Percentiles rank a stretch among this genome's conserved stretches.
These are phyloP conservation scores for Agaricales sp. DNA, from an alignment of 1,284 basidiomycete species.

Conservation along the genomic window DNA sequence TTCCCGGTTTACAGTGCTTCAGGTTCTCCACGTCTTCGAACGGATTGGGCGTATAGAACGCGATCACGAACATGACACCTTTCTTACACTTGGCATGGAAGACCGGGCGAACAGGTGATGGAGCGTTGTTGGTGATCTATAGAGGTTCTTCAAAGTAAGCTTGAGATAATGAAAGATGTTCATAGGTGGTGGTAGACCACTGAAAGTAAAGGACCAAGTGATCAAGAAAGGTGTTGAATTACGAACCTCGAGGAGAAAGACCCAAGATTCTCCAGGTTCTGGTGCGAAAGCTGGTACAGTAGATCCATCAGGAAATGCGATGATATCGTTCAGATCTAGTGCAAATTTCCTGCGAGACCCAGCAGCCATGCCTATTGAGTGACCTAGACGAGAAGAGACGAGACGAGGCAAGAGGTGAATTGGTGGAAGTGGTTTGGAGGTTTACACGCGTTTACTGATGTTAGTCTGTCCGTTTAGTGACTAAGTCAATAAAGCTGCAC, in stretches of 20 bases:
- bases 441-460: too few species aligned
- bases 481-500: too few species aligned
- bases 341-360: too few species aligned
- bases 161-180: too few species aligned
- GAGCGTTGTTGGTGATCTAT: constrained; percentile 10
- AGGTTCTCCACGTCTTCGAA: constrained; percentile 10
- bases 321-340: constrained; percentile 15
- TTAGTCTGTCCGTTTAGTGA: too few species aligned
- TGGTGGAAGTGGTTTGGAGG: too few species aligned
- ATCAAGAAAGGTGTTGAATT: not conserved
- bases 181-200: too few species aligned
- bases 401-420: too few species aligned
- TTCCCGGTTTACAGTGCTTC: constrained; percentile 11
- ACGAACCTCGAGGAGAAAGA: constrained; percentile 12
- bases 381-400: too few species aligned
- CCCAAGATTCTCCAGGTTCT: constrained; percentile 12
- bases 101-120: constrained; percentile 10
- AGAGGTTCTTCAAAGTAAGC: not conserved
- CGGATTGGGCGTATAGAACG: constrained; percentile 13
- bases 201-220: too few species aligned
- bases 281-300: constrained; percentile 13
- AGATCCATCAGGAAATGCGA: constrained; percentile 12
- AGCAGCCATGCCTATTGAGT: too few species aligned
- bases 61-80: constrained; percentile 10
- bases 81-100: constrained; percentile 10